Evolutionary conservation across 768 basidiomycete species (phyloP), one percentile per base, ranked within the genome.

Genomic region (Podaxis sp.): DNA sequence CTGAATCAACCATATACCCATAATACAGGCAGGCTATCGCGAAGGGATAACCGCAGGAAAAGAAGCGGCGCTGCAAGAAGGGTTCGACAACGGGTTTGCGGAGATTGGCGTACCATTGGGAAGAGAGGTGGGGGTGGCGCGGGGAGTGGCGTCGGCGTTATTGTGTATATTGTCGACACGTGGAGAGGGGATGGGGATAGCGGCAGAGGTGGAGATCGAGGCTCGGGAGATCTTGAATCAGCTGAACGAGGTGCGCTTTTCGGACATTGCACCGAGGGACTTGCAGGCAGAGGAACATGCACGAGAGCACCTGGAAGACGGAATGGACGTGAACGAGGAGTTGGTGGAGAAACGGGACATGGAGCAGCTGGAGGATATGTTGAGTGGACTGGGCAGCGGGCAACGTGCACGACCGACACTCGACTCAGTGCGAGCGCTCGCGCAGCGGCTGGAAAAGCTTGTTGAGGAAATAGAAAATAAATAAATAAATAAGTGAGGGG

Each of bases 11-110:
- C n/a, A 24, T 53, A 17, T 41, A 22, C 46, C 55, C 52, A 57
- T 49, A 13, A 25, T 40, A 55, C 67, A 97, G 96, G 86, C 86
- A 17, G 96, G 96, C 2, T 98, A 98, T 70, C 86, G 96, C n/a
- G 96, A 98, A 75, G 96, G 96, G 5, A 96, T 98, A 68, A 91
- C 88, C 0, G 87, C 89, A 3, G 96, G 96, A 2, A 98, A 98
- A 72, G 90, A 96, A 71, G 79, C 83, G 0, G 88, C 87, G 2
- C 80, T 98, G 1, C 96, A 99, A 69, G 79, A 87, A 65, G 96
- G 96, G 0, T 98, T 99, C 69, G 93, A 99, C 73, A 77, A 80
- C 2, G 94, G 93, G 1, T 98, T 93, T 69, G 86, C 87, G 0
- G 72, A 75, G 13, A 77, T 85, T 9, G 93, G 94, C 1, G 86